These are phyloP conservation scores for Trichocladium antarcticum DNA, from an alignment of 495 filamentous ascomycete species.

Conservation along the genomic window DNA sequence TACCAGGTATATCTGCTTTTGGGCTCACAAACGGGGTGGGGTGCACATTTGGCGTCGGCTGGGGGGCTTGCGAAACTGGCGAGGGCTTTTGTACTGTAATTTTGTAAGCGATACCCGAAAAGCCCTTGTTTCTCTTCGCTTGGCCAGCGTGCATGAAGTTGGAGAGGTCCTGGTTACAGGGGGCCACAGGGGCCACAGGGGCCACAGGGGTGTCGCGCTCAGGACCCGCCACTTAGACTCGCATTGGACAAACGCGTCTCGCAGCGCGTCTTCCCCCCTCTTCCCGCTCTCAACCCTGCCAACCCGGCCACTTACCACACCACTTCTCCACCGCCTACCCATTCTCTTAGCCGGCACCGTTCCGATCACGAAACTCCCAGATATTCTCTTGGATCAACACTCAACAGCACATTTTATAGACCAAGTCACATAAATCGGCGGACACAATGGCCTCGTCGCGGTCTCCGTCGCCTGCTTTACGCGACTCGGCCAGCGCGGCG, in stretches of 20 bases:
- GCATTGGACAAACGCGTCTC: slow-evolving; percentile 5
- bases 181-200: not conserved
- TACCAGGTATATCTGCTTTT: slow-evolving; percentile 2
- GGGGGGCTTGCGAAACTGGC: slow-evolving; percentile 1
- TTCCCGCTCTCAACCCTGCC: slow-evolving; percentile 7
- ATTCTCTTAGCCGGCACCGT: slow-evolving; percentile 2
- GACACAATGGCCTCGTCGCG: slow-evolving; percentile 36
- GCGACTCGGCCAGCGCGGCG: slow-evolving; percentile 13
- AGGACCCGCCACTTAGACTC: slow-evolving; percentile 4
- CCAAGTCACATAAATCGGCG: slow-evolving; percentile 9
- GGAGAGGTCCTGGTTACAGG: too few species aligned
- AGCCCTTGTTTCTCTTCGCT: slow-evolving; percentile 2
- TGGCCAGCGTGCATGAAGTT: not conserved
- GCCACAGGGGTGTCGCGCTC: slow-evolving; percentile 9
- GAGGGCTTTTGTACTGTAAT: slow-evolving; percentile 16
- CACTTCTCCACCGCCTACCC: slow-evolving; percentile 1
- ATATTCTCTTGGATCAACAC: not conserved
- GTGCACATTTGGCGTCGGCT: slow-evolving; percentile 3
- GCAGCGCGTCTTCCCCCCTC: slow-evolving; percentile 17
- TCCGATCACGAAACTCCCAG: not conserved
- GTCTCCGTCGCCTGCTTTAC: slow-evolving; percentile 26
- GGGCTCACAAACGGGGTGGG: slow-evolving; percentile 1
- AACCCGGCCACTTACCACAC: not conserved
- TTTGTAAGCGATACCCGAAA: slow-evolving; percentile 29
- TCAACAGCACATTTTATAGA: slow-evolving; percentile 8